Conservation (phyloP, 75 land plant genomes). For the Isoetes taiwanensis region DNA sequence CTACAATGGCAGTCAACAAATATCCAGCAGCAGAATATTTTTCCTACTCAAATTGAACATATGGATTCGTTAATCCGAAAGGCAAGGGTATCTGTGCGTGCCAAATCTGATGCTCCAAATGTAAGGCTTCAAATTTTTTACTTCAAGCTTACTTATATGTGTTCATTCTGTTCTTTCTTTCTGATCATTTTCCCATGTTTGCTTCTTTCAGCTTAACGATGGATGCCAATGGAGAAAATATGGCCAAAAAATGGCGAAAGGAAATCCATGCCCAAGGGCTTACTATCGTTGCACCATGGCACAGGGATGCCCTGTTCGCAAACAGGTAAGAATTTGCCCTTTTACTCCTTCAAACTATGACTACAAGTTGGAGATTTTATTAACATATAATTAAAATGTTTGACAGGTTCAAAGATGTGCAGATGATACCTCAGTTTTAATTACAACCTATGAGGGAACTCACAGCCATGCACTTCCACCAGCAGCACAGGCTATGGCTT, state of each 20-base stretch:
- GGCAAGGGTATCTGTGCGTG: conserved; percentile 76
- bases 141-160: neutral
- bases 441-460: conserved; percentile 82
- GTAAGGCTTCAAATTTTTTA: conserved; percentile 17
- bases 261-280: conserved; percentile 80
- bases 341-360: too few species aligned
- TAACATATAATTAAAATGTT: too few species aligned
- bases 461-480: conserved; percentile 75
- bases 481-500: conserved; percentile 64
- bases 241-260: conserved; percentile 88
- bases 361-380: too few species aligned
- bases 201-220: conserved; percentile 41
- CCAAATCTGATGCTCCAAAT: conserved; percentile 77
- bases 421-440: conserved; percentile 58
- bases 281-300: conserved; percentile 89
- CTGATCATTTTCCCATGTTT: neutral
- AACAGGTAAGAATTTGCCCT: conserved; percentile 36
- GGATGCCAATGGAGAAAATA: conserved; percentile 87
- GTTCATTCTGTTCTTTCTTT: neutral
- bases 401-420: conserved; percentile 82
- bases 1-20: conserved; percentile 7
- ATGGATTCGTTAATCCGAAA: conserved; percentile 32
- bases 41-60: neutral
- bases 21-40: conserved; percentile 14
- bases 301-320: conserved; percentile 62